phyloP scores from a whole-genome alignment of 768 basidiomycete species.

The Termitomyces sp. region DNA sequence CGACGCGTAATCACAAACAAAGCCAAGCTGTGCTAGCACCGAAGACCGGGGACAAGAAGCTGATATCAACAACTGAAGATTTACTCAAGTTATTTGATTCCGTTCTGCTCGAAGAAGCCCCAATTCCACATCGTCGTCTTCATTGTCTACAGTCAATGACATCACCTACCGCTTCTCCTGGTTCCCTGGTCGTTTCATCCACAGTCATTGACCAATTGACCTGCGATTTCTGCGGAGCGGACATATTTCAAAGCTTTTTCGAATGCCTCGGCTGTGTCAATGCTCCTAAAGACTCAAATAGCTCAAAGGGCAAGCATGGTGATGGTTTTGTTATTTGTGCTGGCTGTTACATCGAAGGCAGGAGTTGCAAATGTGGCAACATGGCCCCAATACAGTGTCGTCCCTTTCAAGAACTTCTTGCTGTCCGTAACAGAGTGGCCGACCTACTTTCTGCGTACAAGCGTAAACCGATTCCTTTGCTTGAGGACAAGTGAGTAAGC shows the following conservation, averaged over 20 bases:
- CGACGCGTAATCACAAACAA: not conserved
- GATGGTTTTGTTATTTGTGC: conserved; percentile 60
- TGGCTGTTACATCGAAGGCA: conserved; percentile 74
- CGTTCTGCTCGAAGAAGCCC: conserved; percentile 50
- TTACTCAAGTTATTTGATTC: conserved; percentile 49
- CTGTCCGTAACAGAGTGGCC: conserved; percentile 34
- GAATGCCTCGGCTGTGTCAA: conserved; percentile 55
- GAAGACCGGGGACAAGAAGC: not conserved
- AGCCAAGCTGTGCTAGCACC: conserved; percentile 2
- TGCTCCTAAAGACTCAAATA: conserved; percentile 1
- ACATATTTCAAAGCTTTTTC: conserved; percentile 82
- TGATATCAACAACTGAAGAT: conserved; percentile 27
- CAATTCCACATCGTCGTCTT: conserved; percentile 24
- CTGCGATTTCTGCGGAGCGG: conserved; percentile 82
- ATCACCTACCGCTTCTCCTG: not conserved
- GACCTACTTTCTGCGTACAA: conserved; percentile 11
- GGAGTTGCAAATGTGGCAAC: conserved; percentile 59
- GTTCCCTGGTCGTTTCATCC: not conserved
- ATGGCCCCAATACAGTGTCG: conserved; percentile 66
- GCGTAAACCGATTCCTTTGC: not conserved
- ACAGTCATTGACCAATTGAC: conserved; percentile 31
- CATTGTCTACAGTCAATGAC: conserved; percentile 11
- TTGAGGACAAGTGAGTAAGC: not conserved
- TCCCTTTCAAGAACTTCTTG: conserved; percentile 44
- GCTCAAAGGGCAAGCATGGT: conserved; percentile 23